Evolutionary conservation across 1,284 basidiomycete species (phyloP).

Genomic region (Cryptococcus floricola): DNA sequence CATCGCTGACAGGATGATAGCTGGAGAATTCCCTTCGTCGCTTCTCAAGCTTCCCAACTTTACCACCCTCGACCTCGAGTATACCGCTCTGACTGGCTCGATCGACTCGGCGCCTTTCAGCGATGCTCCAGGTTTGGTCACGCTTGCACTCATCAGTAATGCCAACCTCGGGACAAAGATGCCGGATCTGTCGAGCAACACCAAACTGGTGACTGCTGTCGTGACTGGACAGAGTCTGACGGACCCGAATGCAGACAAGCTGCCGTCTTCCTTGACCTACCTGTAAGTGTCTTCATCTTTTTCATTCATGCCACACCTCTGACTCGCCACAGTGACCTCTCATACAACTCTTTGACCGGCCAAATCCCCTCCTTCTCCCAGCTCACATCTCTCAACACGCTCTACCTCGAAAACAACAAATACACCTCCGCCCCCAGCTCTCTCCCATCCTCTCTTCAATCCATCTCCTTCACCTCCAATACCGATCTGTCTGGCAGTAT

Average conservation of each 20-base stretch:
- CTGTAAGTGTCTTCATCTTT: constrained; percentile 26
- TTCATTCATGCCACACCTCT: neutral
- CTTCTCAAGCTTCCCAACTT: constrained; percentile 27
- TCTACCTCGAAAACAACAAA: constrained; percentile 41
- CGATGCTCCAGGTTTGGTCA: constrained; percentile 17
- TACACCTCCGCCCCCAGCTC: constrained; percentile 31
- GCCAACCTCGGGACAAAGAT: constrained; percentile 32
- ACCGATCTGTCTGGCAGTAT: constrained; percentile 30
- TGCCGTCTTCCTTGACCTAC: constrained; percentile 30
- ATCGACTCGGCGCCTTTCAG: constrained; percentile 27
- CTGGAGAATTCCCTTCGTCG: constrained; percentile 28
- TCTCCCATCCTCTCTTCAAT: constrained; percentile 30
- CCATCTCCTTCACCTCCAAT: constrained; percentile 40
- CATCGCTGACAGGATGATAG: constrained; percentile 16
- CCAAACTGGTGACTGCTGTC: constrained; percentile 32
- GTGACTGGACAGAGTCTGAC: constrained; percentile 27
- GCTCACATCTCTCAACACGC: constrained; percentile 27
- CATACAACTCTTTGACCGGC: constrained; percentile 39
- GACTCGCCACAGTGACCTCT: constrained; percentile 33
- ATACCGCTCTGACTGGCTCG: constrained; percentile 36
- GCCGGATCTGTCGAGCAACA: constrained; percentile 28
- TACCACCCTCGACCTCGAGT: constrained; percentile 34
- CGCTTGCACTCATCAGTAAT: constrained; percentile 38
- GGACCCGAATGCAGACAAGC: constrained; percentile 20
- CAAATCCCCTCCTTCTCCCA: constrained; percentile 26